These are phyloP conservation scores for Areca catechu DNA, from an alignment of 176 grass and related monocot species.

Conservation along the genomic window DNA sequence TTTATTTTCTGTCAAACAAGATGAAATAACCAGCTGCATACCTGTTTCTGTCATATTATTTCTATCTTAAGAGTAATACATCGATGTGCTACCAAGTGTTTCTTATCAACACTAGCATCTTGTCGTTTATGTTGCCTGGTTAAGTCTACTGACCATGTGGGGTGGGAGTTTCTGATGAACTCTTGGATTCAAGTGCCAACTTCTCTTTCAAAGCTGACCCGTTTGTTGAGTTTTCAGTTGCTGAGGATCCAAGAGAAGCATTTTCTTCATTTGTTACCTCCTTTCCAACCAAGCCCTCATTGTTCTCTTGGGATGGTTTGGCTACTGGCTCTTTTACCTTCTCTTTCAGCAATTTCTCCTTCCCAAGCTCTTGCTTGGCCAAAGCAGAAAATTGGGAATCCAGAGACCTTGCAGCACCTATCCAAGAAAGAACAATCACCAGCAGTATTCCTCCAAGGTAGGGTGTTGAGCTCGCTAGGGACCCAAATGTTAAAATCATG, in stretches of 20 bases:
- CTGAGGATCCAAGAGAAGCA: conserved; percentile 17
- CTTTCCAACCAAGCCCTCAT: not conserved
- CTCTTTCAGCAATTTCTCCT: conserved; percentile 51
- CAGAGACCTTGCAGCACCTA: conserved; percentile 67
- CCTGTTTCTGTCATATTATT: no score
- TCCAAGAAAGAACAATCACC: conserved; percentile 79
- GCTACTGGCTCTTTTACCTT: conserved; percentile 33
- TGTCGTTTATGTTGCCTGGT: not conserved
- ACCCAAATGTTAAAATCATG: conserved; percentile 95
- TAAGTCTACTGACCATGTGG: conserved; percentile 38
- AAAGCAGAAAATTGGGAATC: conserved; percentile 89
- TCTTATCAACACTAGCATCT: not conserved
- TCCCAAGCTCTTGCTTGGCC: conserved; percentile 81
- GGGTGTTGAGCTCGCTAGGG: conserved; percentile 81
- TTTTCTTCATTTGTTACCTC: conserved; percentile 7
- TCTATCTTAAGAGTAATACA: no score
- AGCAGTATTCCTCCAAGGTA: conserved; percentile 96
- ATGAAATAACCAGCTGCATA: no score
- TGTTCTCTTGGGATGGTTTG: conserved; percentile 7
- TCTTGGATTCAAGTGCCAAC: conserved; percentile 37
- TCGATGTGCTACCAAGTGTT: not conserved
- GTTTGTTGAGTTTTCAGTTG: conserved; percentile 29
- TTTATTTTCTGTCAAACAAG: no score
- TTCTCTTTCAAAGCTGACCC: conserved; percentile 19
- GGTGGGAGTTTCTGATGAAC: conserved; percentile 36